Evolutionary conservation across 2,329 filamentous ascomycete species (phyloP), one percentile per base, ranked within the genome.

Genomic region (Fusarium torulosum): DNA sequence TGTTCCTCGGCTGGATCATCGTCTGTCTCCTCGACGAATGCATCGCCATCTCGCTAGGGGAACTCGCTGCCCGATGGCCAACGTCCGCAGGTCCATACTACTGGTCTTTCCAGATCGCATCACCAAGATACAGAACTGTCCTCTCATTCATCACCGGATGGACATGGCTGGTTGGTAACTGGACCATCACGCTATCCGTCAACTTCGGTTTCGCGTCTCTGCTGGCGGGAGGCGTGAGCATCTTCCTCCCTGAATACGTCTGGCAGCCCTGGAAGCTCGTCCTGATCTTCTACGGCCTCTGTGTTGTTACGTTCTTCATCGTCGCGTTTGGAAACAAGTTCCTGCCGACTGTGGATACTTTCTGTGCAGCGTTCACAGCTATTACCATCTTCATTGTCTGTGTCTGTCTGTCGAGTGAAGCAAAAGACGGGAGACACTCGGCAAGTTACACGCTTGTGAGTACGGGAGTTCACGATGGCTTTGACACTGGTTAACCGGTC

Each of bases 111-210:
- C 81, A 87, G 70, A 83, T 93, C 68, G 84, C 86, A 43, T 88
- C 87, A 75, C 84, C 84, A 60, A 60, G 45, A 17, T 91, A 85
- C 82, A 85, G 87, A 37, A 87, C 88, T 0, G 78, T 88, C 17
- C 84, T 92, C 17, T 90, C 88, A 17, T 93, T 90, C 82, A 84
- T 90, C 57, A 91, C 90, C 1, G 91, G 90, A 29, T 93, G 90
- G 90, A 90, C 90, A 67, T 90, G 89, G 72, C 86, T 90, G 52
- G 88, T 89, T 23, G 90, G 90, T 23, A 92, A 91, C 85, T 89
- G 91, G 72, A 87, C 88, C 19, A 80, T 93, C 47, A 88, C 88
- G 0, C 86, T 91, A 25, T 91, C 89, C 1, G 91, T 89, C 62
- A 90, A 90, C 20, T 84, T 92, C 37, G 83, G 92, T 3, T 90